These are phyloP conservation scores for Penicillium roqueforti DNA, from an alignment of 495 filamentous ascomycete genomes.

Conservation along the genomic window DNA sequence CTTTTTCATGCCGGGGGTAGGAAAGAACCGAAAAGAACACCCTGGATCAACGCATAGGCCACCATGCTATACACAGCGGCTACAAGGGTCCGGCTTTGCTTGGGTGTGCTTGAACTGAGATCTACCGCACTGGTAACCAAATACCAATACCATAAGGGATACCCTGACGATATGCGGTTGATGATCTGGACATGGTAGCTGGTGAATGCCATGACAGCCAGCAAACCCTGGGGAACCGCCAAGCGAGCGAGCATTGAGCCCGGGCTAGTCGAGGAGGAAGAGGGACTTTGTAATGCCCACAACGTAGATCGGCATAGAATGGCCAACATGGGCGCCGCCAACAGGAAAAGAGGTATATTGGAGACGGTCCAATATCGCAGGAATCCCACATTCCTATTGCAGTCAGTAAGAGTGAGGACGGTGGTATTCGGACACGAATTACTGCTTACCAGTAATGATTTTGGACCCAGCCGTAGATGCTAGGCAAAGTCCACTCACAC, in stretches of 20 bases:
- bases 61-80: constrained; percentile 62
- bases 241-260: constrained; percentile 48
- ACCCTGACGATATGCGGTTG: constrained; percentile 81
- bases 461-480: constrained; percentile 90
- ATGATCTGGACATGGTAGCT: constrained; percentile 93
- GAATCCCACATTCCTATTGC: constrained; percentile 73
- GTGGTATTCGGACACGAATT: not conserved
- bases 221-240: constrained; percentile 65
- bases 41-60: constrained; percentile 78
- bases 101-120: constrained; percentile 15
- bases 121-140: constrained; percentile 45
- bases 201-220: constrained; percentile 67
- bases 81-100: constrained; percentile 20
- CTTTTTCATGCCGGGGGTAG: constrained; percentile 71
- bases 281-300: constrained; percentile 39
- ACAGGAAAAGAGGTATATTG: constrained; percentile 82
- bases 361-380: constrained; percentile 85
- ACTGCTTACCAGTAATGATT: constrained; percentile 74
- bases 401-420: not conserved
- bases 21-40: constrained; percentile 82
- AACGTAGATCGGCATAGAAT: constrained; percentile 59
- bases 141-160: constrained; percentile 88
- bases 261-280: constrained; percentile 30
- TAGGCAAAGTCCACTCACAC: constrained; percentile 69
- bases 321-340: constrained; percentile 74